Conservation (phyloP, 2,329 filamentous ascomycete species). For the Leptographium flavum region DNA sequence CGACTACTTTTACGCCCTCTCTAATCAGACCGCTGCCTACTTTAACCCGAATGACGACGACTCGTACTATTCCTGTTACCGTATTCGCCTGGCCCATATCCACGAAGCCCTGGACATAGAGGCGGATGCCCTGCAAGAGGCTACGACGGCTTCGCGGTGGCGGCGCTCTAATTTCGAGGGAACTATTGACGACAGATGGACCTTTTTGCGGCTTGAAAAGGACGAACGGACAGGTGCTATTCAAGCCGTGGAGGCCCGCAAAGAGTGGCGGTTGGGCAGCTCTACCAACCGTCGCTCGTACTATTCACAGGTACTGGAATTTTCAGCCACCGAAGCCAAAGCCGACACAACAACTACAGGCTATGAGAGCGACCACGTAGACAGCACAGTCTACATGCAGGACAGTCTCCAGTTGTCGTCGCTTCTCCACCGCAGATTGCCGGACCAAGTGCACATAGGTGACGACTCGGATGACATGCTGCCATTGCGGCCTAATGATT, state of each 20-base stretch:
- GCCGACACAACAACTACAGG: neutral
- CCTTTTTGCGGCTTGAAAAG: slow-evolving; percentile 44
- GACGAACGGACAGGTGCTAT: slow-evolving; percentile 45
- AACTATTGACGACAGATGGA: slow-evolving; percentile 62
- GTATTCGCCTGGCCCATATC: slow-evolving; percentile 38
- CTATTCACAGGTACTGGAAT: slow-evolving; percentile 43
- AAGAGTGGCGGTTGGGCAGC: slow-evolving; percentile 42
- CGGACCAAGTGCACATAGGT: slow-evolving; percentile 32
- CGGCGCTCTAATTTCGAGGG: slow-evolving; percentile 57
- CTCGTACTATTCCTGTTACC: slow-evolving; percentile 54
- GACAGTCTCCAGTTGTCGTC: neutral
- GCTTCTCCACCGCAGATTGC: slow-evolving; percentile 7
- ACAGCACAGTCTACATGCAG: too few species aligned
- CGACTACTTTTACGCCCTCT: slow-evolving; percentile 53
- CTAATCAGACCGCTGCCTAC: slow-evolving; percentile 48
- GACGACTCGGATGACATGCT: slow-evolving; percentile 25
- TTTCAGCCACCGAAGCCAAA: too few species aligned
- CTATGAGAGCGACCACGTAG: too few species aligned
- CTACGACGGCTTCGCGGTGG: slow-evolving; percentile 39
- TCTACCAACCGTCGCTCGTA: slow-evolving; percentile 50
- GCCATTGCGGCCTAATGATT: slow-evolving; percentile 37
- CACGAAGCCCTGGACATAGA: too few species aligned
- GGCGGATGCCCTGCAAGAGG: slow-evolving; percentile 21
- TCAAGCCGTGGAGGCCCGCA: slow-evolving; percentile 51
- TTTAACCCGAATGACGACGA: slow-evolving; percentile 45